Evolutionary conservation across 805 yeast genomes (phyloP), one percentile per base, ranked within the genome.

Genomic region (Wickerhamiella hasegawae): DNA sequence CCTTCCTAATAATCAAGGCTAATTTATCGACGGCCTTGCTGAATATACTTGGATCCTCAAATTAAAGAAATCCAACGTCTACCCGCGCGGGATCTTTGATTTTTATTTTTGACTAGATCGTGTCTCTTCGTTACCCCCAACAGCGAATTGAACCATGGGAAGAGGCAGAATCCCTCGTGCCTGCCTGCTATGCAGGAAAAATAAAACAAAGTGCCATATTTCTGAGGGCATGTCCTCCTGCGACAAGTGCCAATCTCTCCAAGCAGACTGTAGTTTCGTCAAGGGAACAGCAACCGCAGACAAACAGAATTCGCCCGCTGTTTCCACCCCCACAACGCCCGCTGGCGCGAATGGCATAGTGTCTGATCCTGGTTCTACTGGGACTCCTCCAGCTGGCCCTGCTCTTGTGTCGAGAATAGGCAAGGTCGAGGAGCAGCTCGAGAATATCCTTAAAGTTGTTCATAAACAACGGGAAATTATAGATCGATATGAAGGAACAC

Each of bases 101-200:
- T 25, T 12, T 12, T 25, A 25, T 5, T 6, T 22, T 22, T 22
- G 24, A 22, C 11, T 11, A 9, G 24, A 9, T 22, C 10, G 11
- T 11, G 11, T 22, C 11, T 11, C 11, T 8, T 11, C 24, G 11
- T 22, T 22, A 22, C 24, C 8, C 8, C 10, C 10, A 11, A 22
- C 24, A 22, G 8, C 11, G 24, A 22, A 22, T 11, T 22, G 10
- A 22, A 8, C 11, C 10, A 29, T 36, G 35, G 32, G 35, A 20
- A 39, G 41, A 18, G 44, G 44, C 23, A 40, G 44, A n/a, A 31
- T 27, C 20, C 38, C 44, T 11, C 33, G 36, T 30, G 44, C 44
- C 5, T 41, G 44, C 32, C 31, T 33, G 3, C 38, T 33, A 16
- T 45, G 48, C 32, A 40, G 48, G n/a, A 29, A 26, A 20, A 38